These are phyloP conservation scores for Microsporum audouinii DNA, from an alignment of 2,329 filamentous ascomycete genomes.

Conservation along the genomic window DNA sequence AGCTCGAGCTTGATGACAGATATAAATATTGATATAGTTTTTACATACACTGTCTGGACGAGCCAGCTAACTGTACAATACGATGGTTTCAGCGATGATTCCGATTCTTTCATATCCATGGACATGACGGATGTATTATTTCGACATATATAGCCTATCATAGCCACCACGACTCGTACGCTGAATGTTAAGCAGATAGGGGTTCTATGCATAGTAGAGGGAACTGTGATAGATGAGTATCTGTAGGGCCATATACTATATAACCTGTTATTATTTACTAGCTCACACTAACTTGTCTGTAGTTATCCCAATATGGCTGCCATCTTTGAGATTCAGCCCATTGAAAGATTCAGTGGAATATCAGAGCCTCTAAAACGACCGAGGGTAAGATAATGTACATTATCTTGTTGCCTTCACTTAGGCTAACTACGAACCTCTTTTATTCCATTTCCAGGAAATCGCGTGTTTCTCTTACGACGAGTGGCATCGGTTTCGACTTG, in stretches of 20 bases:
- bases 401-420: not conserved
- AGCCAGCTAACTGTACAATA: not conserved
- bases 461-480: slow-evolving; percentile 89
- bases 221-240: not conserved
- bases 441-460: slow-evolving; percentile 55
- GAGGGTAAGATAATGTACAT: slow-evolving; percentile 41
- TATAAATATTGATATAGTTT: not conserved
- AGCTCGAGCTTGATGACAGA: not conserved
- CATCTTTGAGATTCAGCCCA: slow-evolving; percentile 57
- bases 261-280: no score
- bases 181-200: not conserved
- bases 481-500: slow-evolving; percentile 62
- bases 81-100: not conserved
- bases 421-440: slow-evolving; percentile 8
- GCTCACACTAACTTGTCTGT: not conserved
- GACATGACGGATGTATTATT: not conserved
- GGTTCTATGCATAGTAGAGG: not conserved
- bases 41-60: not conserved
- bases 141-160: not conserved
- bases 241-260: not conserved
- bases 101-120: not conserved
- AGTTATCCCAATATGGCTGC: not conserved
- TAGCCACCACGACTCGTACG: not conserved
- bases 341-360: slow-evolving; percentile 54
- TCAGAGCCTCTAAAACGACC: slow-evolving; percentile 64